A percentile compares a stretch with the other conserved stretches of the same genome.
Evolutionary conservation across 108 stramenopile species (phyloP).

Genomic region (Asterionellopsis glacialis): DNA sequence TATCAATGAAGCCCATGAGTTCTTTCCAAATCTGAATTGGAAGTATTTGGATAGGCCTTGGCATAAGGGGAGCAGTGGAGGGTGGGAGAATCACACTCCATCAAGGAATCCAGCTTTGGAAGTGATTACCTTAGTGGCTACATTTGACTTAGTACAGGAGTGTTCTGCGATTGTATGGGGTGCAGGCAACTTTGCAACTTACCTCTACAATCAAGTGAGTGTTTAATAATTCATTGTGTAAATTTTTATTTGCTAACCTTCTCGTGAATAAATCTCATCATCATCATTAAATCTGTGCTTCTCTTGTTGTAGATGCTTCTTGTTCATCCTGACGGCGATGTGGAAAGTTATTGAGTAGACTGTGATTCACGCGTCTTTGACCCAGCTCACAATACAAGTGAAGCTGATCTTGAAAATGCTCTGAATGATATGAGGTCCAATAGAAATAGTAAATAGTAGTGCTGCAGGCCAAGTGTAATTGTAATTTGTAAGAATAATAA

Average conservation of each 20-base stretch:
- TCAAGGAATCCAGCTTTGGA: constrained; percentile 18
- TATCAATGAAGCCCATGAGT: no score
- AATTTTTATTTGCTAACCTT: not conserved
- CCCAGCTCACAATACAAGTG: not conserved
- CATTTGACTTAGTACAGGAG: constrained; percentile 22
- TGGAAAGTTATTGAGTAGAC: constrained; percentile 4
- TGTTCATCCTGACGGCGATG: not conserved
- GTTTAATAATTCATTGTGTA: not conserved
- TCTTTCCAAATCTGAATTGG: no score
- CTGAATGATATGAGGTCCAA: constrained; percentile 1
- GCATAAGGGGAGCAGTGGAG: no score
- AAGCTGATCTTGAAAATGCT: constrained; percentile 2
- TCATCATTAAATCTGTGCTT: not conserved
- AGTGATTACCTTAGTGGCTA: constrained; percentile 22
- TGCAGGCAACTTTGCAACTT: constrained; percentile 7
- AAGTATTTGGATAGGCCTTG: no score
- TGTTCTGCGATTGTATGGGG: constrained; percentile 21
- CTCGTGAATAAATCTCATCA: not conserved
- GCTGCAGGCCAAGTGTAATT: no score
- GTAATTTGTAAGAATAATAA: no score
- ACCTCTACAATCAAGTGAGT: constrained; percentile 15
- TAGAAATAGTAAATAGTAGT: not conserved
- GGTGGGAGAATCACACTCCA: no score
- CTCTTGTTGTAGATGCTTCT: constrained; percentile 1
- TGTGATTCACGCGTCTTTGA: not conserved